phyloP scores from a whole-genome alignment of 2,329 filamentous ascomycete species.

The Chrysosporium queenslandicum region DNA sequence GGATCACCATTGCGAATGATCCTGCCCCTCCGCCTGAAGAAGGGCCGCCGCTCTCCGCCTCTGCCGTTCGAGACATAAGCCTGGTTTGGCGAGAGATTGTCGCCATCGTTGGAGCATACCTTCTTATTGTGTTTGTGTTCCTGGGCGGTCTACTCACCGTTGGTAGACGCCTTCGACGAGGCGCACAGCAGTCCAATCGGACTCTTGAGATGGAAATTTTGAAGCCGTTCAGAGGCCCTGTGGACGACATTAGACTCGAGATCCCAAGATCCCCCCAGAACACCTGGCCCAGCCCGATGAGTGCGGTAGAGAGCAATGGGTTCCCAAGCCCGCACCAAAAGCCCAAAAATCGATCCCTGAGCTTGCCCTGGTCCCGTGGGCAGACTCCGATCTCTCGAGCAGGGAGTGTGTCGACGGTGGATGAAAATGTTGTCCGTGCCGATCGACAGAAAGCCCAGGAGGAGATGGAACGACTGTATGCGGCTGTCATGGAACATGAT shows the following conservation, averaged over 20 bases:
- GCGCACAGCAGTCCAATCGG: slow-evolving; percentile 44
- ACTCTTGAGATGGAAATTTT: slow-evolving; percentile 50
- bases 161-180: slow-evolving; percentile 45
- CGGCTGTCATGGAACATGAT: slow-evolving; percentile 83
- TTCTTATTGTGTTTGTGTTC: slow-evolving; percentile 64
- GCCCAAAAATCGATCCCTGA: slow-evolving; percentile 26
- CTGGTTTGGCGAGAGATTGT: slow-evolving; percentile 73
- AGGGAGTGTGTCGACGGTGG: slow-evolving; percentile 60
- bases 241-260: slow-evolving; percentile 23
- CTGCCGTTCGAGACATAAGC: slow-evolving; percentile 50
- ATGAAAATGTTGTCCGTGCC: slow-evolving; percentile 62
- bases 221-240: slow-evolving; percentile 31
- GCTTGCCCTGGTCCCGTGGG: slow-evolving; percentile 30
- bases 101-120: slow-evolving; percentile 74
- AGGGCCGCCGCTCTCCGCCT: slow-evolving; percentile 50
- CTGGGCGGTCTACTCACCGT: slow-evolving; percentile 56
- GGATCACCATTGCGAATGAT: slow-evolving; percentile 43
- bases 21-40: slow-evolving; percentile 52
- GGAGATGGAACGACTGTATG: slow-evolving; percentile 84
- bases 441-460: slow-evolving; percentile 66
- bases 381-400: slow-evolving; percentile 39
- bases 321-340: slow-evolving; percentile 32
- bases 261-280: slow-evolving; percentile 29
- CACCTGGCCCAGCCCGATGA: slow-evolving; percentile 16
- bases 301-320: slow-evolving; percentile 16